Base-by-base conservation (phyloP, 306 rosid species). In the Castanea mollissima region DNA sequence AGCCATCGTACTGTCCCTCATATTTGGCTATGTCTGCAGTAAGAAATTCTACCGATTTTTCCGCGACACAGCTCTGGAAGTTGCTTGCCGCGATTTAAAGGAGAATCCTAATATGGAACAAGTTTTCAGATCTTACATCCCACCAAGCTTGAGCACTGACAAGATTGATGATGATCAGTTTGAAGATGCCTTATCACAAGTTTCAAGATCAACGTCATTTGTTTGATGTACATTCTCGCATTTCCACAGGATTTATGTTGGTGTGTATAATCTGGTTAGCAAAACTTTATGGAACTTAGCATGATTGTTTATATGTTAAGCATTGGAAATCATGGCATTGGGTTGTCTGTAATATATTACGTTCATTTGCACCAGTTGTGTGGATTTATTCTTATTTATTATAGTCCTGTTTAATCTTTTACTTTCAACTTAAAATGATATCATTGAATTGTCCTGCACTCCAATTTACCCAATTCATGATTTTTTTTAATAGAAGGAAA, bases 161-260 rank as follows among this genome's bases (percentile, higher is more conserved):
- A 93, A 89, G 87, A 38, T 70, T 4, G 97, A 91, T 0, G 93
- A 88, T 34, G 94, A 96, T 29, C 88, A 77, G 18, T 86, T 77
- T 29, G 96, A 91, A 78, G 98, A 96, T 77, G 97, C 97, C 15
- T n/a, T 74, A 78, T 89, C 97, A 35, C 90, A 88, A 15, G 92
- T 81, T 71, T 90, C 97, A 0, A 87, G 94, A 82, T 2, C 88
- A 49, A 78, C 81, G 15, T 86, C 95, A 16, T 35, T 63, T 72
- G 96, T 84, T 51, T 93, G 85, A 71, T 76, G 82, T 41, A 35
- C 52, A 67, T n/a, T 34, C n/a, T 2, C n/a, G 52, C 18, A 3
- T 18, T 49, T 31, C 49, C 25, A 65, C 49, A 1, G 21, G 6
- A 32, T 65, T 65, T 18, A 32, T 65, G 71, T 67, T 19, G 15